phyloP scores from a whole-genome alignment of 345 rosid species.

The Salix brachista region DNA sequence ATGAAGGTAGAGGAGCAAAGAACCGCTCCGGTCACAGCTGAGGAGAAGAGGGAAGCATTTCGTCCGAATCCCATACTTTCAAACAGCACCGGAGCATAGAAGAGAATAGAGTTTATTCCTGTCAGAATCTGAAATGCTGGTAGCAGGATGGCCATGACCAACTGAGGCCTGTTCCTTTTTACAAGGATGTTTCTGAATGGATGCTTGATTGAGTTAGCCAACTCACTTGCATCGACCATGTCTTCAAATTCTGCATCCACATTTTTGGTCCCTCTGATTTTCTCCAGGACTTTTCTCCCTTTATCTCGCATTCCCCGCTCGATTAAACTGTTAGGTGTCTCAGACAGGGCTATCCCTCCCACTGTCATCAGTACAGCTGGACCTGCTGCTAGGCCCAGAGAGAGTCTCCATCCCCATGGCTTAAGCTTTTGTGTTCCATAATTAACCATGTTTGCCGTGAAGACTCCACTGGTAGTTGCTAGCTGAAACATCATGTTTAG shows the following conservation, averaged over 20 bases:
- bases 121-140: conserved; percentile 87
- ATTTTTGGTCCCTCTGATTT: conserved; percentile 65
- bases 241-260: conserved; percentile 82
- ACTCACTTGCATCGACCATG: conserved; percentile 79
- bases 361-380: conserved; percentile 80
- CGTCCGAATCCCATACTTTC: conserved; percentile 85
- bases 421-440: conserved; percentile 72
- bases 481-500: conserved; percentile 92
- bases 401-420: conserved; percentile 97
- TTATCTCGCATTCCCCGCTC: conserved; percentile 54
- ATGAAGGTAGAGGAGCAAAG: conserved; percentile 75
- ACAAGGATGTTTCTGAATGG: conserved; percentile 78
- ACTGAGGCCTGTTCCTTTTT: conserved; percentile 70
- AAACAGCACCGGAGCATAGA: conserved; percentile 89
- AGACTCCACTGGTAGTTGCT: conserved; percentile 83
- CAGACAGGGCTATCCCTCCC: conserved; percentile 72
- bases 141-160: conserved; percentile 79
- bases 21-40: conserved; percentile 95
- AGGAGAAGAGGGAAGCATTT: conserved; percentile 76
- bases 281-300: conserved; percentile 63
- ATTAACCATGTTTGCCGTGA: conserved; percentile 89
- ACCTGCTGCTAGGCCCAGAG: conserved; percentile 78
- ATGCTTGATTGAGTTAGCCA: conserved; percentile 76
- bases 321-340: conserved; percentile 87
- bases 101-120: conserved; percentile 87